Evolutionary conservation across 2,329 filamentous ascomycete species (phyloP), one percentile per base, ranked within the genome.

Genomic region (Talaromyces sp.): DNA sequence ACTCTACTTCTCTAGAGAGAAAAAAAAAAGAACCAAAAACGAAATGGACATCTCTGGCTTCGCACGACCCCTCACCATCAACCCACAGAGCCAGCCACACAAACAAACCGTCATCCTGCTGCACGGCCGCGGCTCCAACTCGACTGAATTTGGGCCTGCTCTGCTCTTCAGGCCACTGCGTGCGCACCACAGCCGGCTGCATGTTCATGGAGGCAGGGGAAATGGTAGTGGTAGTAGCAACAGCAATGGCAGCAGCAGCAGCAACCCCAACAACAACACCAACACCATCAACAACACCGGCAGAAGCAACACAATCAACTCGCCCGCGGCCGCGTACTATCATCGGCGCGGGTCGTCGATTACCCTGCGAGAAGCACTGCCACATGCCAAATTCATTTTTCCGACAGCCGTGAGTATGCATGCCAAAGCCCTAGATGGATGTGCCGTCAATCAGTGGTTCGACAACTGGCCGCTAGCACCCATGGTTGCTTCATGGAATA

Each of bases 341-440:
- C 28, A 34, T 34, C 33, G 52, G 18, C 28, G 28, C 23, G 28
- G 52, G 5, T 31, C 18, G 52, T 34, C 53, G 34, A 28, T 59
- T 30, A 72, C 71, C 0, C 67, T 80, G n/a, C 69, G 59, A 12
- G 66, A 69, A 5, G 65, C 69, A 3, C 75, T 83, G 9, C 76
- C 79, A 0, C 64, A 79, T 55, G 75, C 79, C 2, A 81, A 79
- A 54, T 80, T 85, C 63, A 68, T 85, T 52, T 83, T 85, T 65
- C 83, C 81, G 2, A 80, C 78, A 0, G 83, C 83, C 0, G 75
- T 78, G 2, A 69, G 70, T 27, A 72, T 69, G 16, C 73, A 77
- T 10, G 76, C 79, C 0, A 74, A 72, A 1, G 68, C 75, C 1
- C 80, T 78, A 67, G 77, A 76, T 4, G 72, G 76, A 8, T 65